A percentile compares a stretch with the other conserved stretches of the same genome.
Evolutionary conservation across 352 stramenopile genomes (phyloP).

Genomic region (Phytophthora europaea): DNA sequence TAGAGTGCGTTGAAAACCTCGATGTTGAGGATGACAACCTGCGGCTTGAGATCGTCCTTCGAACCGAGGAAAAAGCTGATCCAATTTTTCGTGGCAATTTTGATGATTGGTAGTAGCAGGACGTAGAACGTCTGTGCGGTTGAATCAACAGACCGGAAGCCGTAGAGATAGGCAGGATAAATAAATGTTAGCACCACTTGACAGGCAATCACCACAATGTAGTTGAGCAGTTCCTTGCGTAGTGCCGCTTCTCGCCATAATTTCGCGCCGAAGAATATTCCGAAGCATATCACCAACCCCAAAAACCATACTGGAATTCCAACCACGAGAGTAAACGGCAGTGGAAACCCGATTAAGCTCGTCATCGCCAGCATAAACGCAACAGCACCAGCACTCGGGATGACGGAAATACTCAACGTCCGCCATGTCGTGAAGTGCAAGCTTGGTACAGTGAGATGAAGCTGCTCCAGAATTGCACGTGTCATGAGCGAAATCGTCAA

Average conservation of each 20-base stretch:
- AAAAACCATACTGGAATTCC: slow-evolving; percentile 36
- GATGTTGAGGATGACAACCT: slow-evolving; percentile 65
- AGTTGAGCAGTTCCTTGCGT: slow-evolving; percentile 30
- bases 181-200: slow-evolving; percentile 56
- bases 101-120: slow-evolving; percentile 49
- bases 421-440: slow-evolving; percentile 19
- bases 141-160: slow-evolving; percentile 36
- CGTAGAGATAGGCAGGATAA: slow-evolving; percentile 65
- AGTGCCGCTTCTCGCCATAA: slow-evolving; percentile 29
- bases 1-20: slow-evolving; percentile 68
- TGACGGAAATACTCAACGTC: slow-evolving; percentile 13
- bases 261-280: slow-evolving; percentile 29
- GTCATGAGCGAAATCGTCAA: slow-evolving; percentile 37
- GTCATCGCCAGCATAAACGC: slow-evolving; percentile 41
- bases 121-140: slow-evolving; percentile 36
- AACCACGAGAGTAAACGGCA: slow-evolving; percentile 57
- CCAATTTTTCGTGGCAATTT: slow-evolving; percentile 50
- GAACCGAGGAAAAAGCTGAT: slow-evolving; percentile 38
- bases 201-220: slow-evolving; percentile 38
- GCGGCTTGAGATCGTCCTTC: slow-evolving; percentile 47
- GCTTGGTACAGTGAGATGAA: slow-evolving; percentile 31
- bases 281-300: slow-evolving; percentile 35
- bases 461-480: slow-evolving; percentile 27
- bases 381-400: slow-evolving; percentile 39
- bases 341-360: slow-evolving; percentile 42